Evolutionary conservation across 106 monocot genomes (phyloP), one percentile per base, ranked within the genome.

Genomic region (Cymbidium sinense): DNA sequence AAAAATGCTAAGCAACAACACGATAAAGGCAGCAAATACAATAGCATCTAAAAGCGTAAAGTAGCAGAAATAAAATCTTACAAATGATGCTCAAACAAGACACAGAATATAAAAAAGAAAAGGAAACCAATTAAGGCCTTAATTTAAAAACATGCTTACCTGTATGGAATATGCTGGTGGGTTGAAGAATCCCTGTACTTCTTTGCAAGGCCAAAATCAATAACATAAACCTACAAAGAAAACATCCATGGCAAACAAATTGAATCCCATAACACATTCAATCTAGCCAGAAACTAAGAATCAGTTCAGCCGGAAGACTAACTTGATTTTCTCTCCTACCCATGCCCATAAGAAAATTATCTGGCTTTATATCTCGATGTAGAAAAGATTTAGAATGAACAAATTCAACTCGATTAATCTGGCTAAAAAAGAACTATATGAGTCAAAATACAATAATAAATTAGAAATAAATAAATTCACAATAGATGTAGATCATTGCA

Each of bases 321-420:
- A 88, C 91, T 85, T 91, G 91, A 77, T 91, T 91, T 33, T 88
- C 88, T 44, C 86, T 84, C 29, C 88, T 82, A 20, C 91, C 91
- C 76, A 91, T 77, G 17, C 91, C 91, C 91, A 91, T 91, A 50
- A 91, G 88, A 81, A 91, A 91, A 71, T 91, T 91, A 83, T 91
- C 91, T 18, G 88, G 91, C 73, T 91, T 91, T 25, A 91, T 88
- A 76, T 91, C 91, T 43, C 91, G 86, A 79, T 91, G 91, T 34
- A 91, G 27, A 81, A 86, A 91, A 30, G 85, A 86, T 80, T 89
- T 91, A 0, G 84, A 75, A 79, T 91, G 91, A 34, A 91, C 83
- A 85, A 76, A 88, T 79, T 91, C 91, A 20, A 91, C 79, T 79
- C 88, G 80, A 50, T 88, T 88, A 33, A 91, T 88, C 91, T 91